Conservation (phyloP, 192 early-diverging fungal species). For the Podila verticillata region DNA sequence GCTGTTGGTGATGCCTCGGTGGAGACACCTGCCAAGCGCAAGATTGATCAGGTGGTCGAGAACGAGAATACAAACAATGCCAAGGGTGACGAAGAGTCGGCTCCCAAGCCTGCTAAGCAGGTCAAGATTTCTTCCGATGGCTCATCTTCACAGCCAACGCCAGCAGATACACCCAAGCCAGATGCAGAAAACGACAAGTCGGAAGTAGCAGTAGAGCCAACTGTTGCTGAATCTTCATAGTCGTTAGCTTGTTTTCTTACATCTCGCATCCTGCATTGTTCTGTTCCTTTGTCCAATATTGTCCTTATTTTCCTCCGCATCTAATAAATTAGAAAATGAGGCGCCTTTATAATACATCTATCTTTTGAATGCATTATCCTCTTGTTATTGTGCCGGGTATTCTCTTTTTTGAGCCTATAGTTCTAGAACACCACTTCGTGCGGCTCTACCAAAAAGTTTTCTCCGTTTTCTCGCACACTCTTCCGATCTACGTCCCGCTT, state of each 20-base stretch:
- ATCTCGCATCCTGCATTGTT: neutral
- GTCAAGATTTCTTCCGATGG: conserved; percentile 5
- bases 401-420: neutral
- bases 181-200: neutral
- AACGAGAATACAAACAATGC: neutral
- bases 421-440: conserved; percentile 39
- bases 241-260: neutral
- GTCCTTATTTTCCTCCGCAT: too few species aligned
- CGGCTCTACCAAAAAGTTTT: conserved; percentile 59
- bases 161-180: conserved; percentile 18
- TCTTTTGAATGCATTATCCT: too few species aligned
- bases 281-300: neutral
- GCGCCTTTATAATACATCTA: too few species aligned
- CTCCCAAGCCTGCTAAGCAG: conserved; percentile 6
- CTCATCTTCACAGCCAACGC: conserved; percentile 18
- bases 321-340: too few species aligned
- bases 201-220: neutral
- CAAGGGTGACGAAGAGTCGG: neutral
- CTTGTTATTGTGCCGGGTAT: neutral
- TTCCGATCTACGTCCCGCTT: conserved; percentile 80
- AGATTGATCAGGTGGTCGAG: conserved; percentile 3
- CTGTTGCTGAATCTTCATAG: neutral
- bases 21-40: conserved; percentile 4
- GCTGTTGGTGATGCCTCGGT: neutral
- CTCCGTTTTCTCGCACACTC: conserved; percentile 64